Evolutionary conservation across 2,329 filamentous ascomycete species (phyloP).

Genomic region (Cercospora sp.): DNA sequence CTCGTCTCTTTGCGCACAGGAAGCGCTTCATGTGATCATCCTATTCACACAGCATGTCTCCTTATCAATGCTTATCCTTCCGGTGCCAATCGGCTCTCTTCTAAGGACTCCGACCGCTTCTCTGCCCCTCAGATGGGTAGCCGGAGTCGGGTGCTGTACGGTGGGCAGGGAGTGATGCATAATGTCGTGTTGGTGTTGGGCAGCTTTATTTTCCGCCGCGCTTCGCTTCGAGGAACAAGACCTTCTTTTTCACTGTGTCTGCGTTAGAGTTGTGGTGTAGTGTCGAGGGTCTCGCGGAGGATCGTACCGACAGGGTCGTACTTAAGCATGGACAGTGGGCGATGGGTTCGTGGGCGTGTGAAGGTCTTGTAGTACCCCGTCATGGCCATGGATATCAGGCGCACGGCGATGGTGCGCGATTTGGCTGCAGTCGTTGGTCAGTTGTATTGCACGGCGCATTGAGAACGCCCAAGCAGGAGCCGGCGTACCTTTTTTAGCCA

Average conservation of each 20-base stretch:
- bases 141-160: not conserved
- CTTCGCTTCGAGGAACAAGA: constrained; percentile 92
- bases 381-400: constrained; percentile 97
- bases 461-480: not conserved
- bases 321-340: constrained; percentile 95
- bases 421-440: constrained; percentile 61
- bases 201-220: constrained; percentile 57
- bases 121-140: not conserved
- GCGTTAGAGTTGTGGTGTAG: not conserved
- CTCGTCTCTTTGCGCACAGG: not conserved
- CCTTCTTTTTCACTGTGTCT: constrained; percentile 79
- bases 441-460: not conserved
- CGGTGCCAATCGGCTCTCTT: not conserved
- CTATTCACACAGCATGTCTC: not conserved
- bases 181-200: not conserved
- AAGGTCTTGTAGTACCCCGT: constrained; percentile 97
- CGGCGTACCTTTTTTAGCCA: constrained; percentile 38
- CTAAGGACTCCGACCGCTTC: not conserved
- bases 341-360: constrained; percentile 74
- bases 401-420: constrained; percentile 87
- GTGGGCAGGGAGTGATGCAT: not conserved
- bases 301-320: constrained; percentile 90
- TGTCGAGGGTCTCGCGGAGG: not conserved
- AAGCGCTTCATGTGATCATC: not conserved
- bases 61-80: not conserved